Evolutionary conservation across 495 filamentous ascomycete genomes (phyloP), one percentile per base, ranked within the genome.

Genomic region (Neurospora sp.): DNA sequence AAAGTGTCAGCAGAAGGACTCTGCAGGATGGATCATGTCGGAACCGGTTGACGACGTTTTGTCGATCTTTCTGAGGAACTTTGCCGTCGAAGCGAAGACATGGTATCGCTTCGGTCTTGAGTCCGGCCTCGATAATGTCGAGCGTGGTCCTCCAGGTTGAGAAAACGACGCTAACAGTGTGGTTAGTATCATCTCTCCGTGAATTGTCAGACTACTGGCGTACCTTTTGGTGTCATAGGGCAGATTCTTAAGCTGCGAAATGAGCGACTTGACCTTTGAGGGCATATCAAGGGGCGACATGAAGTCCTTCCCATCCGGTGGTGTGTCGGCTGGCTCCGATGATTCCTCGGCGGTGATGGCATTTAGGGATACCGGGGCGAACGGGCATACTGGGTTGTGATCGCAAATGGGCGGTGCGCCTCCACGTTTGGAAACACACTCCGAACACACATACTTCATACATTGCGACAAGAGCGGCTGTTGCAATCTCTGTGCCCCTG

Each of bases 111-210:
- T 78, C 76, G 22, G 81, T 71, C 8, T 77, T 74, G 12, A 87
- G 77, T 5, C 76, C 82, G 0, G 39, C 37, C 59, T 83, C 77
- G 1, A 85, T 77, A 2, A 84, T 16, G 41, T 85, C 81, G 14
- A 87, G 83, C 5, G 82, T 85, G 42, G 77, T 75, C 39, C 80
- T 78, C 85, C 85, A 86, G 3, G 72, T 80, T 0, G 84, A 83
- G 71, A 86, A 87, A 0, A 87, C 81, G 42, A 87, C 73, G 46
- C 83, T 85, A 41, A 9, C 0, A 20, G 20, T 22, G 44, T 0
- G 14, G 6, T 27, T 7, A 42, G 40, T 71, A 16, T 2, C 44
- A 20, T 31, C 5, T 4, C 14, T 39, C 4, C 12, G 27, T 31
- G 14, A n/a, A n/a, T 37, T 16, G 18, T 5, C 22, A 16, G 12